Evolutionary conservation across 441 rosid species (phyloP).

Genomic region (Euphorbia corollata): DNA sequence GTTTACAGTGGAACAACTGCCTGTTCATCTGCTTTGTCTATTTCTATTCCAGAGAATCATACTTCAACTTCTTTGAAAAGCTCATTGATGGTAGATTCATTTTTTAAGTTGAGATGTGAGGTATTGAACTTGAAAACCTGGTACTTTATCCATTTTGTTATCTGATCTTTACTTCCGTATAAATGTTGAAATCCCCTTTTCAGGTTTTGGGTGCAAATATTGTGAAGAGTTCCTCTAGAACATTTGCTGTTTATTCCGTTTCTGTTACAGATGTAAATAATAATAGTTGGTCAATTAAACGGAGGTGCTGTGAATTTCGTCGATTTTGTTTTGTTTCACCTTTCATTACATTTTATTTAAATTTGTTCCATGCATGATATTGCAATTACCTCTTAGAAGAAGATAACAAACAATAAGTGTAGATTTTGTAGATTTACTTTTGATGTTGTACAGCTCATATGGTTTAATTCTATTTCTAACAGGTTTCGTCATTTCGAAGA

Average conservation of each 20-base stretch:
- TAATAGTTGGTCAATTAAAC: constrained; percentile 95
- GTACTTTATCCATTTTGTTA: constrained; percentile 18
- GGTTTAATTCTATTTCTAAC: constrained; percentile 21
- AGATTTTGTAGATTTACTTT: not conserved
- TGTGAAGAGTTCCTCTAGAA: constrained; percentile 83
- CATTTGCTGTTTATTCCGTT: constrained; percentile 89
- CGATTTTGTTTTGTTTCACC: constrained; percentile 21
- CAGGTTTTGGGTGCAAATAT: constrained; percentile 98
- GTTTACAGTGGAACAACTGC: constrained; percentile 65
- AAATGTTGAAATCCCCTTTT: constrained; percentile 27
- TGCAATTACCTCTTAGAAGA: constrained; percentile 5
- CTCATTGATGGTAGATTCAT: constrained; percentile 65
- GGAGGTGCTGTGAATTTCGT: constrained; percentile 56
- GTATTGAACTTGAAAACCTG: constrained; percentile 35
- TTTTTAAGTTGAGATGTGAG: constrained; percentile 90
- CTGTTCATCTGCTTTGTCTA: constrained; percentile 50
- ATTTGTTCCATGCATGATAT: not conserved
- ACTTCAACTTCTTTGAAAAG: constrained; percentile 36
- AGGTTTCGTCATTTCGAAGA: constrained; percentile 99
- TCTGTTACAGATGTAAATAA: constrained; percentile 78
- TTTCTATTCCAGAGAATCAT: constrained; percentile 40
- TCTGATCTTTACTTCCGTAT: constrained; percentile 11
- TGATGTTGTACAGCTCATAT: constrained; percentile 1
- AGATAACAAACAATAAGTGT: not conserved
- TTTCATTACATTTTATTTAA: not conserved